These are phyloP conservation scores for Colletotrichum phormii DNA, from an alignment of 2,329 filamentous ascomycete genomes.

Conservation along the genomic window DNA sequence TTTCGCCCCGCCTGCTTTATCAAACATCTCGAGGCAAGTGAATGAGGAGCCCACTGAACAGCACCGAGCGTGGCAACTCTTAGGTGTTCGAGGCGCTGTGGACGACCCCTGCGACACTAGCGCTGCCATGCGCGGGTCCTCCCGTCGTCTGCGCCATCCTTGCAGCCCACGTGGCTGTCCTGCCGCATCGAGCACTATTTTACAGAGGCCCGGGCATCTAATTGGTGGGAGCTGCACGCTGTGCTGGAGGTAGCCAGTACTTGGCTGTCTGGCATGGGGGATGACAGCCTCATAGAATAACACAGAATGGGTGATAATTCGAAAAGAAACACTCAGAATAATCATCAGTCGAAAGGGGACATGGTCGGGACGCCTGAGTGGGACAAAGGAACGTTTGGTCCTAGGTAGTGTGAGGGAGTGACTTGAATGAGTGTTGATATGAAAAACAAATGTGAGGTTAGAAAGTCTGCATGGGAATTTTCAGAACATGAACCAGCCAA, in stretches of 20 bases:
- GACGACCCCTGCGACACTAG: neutral
- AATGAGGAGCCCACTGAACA: too few species aligned
- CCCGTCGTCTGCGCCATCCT: neutral
- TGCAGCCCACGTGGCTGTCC: neutral
- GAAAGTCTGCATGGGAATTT: neutral
- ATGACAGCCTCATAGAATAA: too few species aligned
- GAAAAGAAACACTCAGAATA: neutral
- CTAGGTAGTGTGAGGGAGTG: rapidly evolving
- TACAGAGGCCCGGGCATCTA: too few species aligned
- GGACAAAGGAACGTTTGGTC: neutral
- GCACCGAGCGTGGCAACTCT: too few species aligned
- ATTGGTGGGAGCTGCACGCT: too few species aligned
- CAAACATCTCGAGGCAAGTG: too few species aligned
- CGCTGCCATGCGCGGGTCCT: neutral
- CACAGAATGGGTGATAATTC: too few species aligned
- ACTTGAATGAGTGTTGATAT: neutral
- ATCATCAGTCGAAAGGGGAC: neutral
- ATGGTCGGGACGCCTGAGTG: neutral
- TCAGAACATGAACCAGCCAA: constrained; percentile 15
- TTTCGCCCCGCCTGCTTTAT: too few species aligned
- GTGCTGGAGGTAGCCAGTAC: too few species aligned
- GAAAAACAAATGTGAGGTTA: neutral
- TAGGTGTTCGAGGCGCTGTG: too few species aligned
- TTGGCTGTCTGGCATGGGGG: too few species aligned
- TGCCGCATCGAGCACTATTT: neutral